These are phyloP conservation scores for Aspergillus sp. DNA, from an alignment of 2,329 filamentous ascomycete species.

Conservation along the genomic window DNA sequence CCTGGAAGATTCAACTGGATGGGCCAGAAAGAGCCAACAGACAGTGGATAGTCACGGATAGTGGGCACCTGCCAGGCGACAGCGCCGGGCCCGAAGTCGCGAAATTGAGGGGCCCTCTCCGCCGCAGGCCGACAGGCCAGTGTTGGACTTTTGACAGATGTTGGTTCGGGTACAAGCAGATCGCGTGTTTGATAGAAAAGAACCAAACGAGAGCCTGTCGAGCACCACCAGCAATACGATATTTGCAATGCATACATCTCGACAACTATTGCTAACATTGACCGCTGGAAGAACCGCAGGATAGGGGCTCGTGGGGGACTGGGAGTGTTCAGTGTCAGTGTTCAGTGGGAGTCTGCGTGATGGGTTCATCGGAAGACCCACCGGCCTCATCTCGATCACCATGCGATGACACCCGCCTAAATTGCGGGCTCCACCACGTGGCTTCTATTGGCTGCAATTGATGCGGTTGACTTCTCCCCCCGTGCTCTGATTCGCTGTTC, in stretches of 20 bases:
- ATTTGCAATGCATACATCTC: neutral
- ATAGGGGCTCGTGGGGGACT: neutral
- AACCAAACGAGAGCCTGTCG: neutral
- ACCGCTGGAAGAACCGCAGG: neutral
- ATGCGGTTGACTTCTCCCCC: conserved; percentile 16
- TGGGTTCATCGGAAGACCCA: neutral
- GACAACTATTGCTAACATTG: no score
- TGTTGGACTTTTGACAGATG: neutral
- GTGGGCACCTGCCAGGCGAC: neutral
- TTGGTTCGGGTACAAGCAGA: conserved; percentile 14
- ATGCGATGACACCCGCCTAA: neutral
- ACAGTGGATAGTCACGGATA: neutral
- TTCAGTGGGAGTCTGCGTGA: neutral
- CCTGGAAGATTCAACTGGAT: neutral
- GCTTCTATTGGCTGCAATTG: conserved; percentile 10
- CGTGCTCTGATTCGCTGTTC: neutral
- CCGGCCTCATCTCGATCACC: neutral
- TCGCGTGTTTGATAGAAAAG: conserved; percentile 10
- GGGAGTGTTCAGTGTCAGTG: no score
- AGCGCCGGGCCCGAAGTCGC: neutral
- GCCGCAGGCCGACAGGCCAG: no score
- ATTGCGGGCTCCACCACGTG: neutral
- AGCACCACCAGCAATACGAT: neutral
- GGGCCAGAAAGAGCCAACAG: neutral
- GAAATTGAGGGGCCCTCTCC: neutral